Conservation (phyloP, 2,329 filamentous ascomycete genomes). For the Samsoniella hepiali region DNA sequence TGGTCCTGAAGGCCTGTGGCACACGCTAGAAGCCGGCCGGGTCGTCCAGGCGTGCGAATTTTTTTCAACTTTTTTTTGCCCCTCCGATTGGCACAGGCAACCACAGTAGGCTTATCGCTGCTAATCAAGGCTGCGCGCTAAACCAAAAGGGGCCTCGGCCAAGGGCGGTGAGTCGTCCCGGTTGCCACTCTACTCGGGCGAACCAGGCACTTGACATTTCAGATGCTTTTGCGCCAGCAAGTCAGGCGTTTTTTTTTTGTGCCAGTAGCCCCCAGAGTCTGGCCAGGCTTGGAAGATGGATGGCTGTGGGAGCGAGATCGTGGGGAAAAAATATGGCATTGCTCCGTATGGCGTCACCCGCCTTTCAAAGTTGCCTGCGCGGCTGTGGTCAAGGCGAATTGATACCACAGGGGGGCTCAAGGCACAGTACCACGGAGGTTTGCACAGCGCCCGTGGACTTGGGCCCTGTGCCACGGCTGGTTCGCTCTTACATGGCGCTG, state of each 20-base stretch:
- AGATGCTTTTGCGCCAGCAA: conserved; percentile 12
- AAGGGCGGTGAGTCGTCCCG: conserved; percentile 17
- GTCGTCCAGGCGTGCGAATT: background rate
- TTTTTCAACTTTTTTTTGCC: conserved; percentile 4
- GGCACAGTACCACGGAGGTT: too few relatives aligned
- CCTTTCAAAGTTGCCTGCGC: background rate
- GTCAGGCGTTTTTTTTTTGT: background rate
- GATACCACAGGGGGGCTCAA: background rate
- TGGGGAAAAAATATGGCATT: conserved; percentile 18
- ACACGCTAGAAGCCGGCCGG: conserved; percentile 8
- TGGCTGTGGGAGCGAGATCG: conserved; percentile 8
- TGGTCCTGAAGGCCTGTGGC: background rate
- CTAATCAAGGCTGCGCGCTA: conserved; percentile 1
- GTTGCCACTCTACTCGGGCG: conserved; percentile 16
- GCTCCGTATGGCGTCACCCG: conserved; percentile 7
- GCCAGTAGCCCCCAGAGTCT: background rate
- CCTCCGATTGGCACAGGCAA: conserved; percentile 3
- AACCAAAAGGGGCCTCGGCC: conserved; percentile 6
- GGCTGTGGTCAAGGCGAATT: background rate
- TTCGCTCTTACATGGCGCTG: too few relatives aligned
- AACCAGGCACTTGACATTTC: conserved; percentile 19
- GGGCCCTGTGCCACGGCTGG: too few relatives aligned
- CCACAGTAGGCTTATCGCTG: conserved; percentile 13
- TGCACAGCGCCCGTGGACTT: too few relatives aligned
- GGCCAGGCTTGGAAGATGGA: background rate